Evolutionary conservation across 2,329 filamentous ascomycete species (phyloP), one percentile per base, ranked within the genome.

Genomic region (Fusarium sororula): DNA sequence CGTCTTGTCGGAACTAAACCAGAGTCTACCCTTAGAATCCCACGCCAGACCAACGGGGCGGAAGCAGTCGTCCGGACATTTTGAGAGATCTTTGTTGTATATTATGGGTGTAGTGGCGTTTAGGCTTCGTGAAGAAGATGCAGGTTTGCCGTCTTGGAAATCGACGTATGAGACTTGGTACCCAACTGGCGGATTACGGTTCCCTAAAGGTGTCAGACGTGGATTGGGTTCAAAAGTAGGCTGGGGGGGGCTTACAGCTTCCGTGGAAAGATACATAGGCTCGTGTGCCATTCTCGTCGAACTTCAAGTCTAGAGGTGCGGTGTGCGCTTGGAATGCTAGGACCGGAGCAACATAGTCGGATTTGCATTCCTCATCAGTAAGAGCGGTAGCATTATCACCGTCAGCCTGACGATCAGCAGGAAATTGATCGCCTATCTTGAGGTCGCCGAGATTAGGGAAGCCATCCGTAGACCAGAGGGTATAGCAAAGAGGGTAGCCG

Each of bases 221-320:
- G 69, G 9, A 32, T 6, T 54, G 14, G 13, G 35, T 17, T n/a
- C n/a, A 5, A 8, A 5, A 24, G 20, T 24, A 24, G 14, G 18
- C 4, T 5, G 7, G 4, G 13, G 30, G 56, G 4, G 15, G 81
- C 83, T 81, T 79, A 91, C 92, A 94, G 80, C 89, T 92, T 15
- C 93, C 92, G 80, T 94, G 92, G 81, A 94, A 93, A 1, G 90
- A 86, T 24, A 95, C 83, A 82, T 89, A 94, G 2, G 91, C 92
- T 5, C 85, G 86, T 17, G 86, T 87, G 39, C 88, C 89, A 48
- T 86, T 82, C 1, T 84, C 77, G 69, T 88, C 86, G 83, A 95
- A 95, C 70, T 90, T 90, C 77, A 94, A 89, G 72, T 94, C 92
- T 2, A 95, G 83, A 2, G 93, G 93, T 0, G 93, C 92, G 78